Percentiles rank a stretch among this genome's conserved stretches.
Evolutionary conservation across 2,329 filamentous ascomycete species (phyloP).

Genomic region (Fusarium drepaniforme): DNA sequence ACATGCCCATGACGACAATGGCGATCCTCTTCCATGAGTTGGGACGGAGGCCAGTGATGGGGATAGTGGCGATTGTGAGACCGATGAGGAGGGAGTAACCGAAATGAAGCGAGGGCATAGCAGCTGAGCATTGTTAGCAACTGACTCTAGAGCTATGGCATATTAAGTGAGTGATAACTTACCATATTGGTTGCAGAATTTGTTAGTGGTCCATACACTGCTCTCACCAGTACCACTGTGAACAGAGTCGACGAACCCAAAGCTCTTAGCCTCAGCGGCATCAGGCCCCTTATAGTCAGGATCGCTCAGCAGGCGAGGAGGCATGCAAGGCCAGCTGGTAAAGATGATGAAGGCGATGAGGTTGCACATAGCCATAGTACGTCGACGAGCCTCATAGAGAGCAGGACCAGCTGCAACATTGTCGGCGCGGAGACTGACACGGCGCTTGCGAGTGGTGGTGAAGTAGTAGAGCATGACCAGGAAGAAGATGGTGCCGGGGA

Average conservation of each 20-base stretch:
- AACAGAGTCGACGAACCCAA: constrained; percentile 72
- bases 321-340: constrained; percentile 74
- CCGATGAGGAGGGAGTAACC: constrained; percentile 81
- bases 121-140: constrained; percentile 58
- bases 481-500: constrained; percentile 81
- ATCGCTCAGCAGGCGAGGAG: constrained; percentile 69
- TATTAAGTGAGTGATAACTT: constrained; percentile 36
- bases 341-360: constrained; percentile 71
- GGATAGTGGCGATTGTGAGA: constrained; percentile 75
- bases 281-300: constrained; percentile 65
- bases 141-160: background rate
- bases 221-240: constrained; percentile 63
- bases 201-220: constrained; percentile 70
- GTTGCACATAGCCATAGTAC: constrained; percentile 73
- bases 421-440: constrained; percentile 43
- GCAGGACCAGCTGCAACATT: constrained; percentile 55
- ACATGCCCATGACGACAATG: constrained; percentile 63
- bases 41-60: constrained; percentile 66
- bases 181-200: constrained; percentile 82
- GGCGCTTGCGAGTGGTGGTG: constrained; percentile 71
- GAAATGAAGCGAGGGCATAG: constrained; percentile 83
- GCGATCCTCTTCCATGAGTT: constrained; percentile 62
- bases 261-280: constrained; percentile 70
- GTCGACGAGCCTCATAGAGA: constrained; percentile 66
- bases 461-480: constrained; percentile 74